Percentiles rank a stretch among this genome's conserved stretches.
phyloP scores from a whole-genome alignment of 2,329 filamentous ascomycete genomes.

The Diaporthe ilicicola region DNA sequence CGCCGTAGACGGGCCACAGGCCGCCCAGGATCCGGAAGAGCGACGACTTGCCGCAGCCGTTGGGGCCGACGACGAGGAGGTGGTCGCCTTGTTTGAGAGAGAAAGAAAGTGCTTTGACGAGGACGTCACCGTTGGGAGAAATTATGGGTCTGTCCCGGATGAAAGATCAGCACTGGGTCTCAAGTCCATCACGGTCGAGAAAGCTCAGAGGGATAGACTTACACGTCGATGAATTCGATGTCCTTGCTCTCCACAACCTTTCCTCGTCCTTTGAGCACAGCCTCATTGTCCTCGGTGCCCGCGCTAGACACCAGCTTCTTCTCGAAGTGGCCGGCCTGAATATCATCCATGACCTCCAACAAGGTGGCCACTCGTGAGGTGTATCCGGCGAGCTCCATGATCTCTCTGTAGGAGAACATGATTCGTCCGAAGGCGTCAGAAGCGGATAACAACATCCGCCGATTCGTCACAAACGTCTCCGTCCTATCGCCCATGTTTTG shows the following conservation, averaged over 20 bases:
- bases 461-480: conserved; percentile 89
- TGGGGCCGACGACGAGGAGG: conserved; percentile 92
- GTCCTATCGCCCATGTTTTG: conserved; percentile 76
- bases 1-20: conserved; percentile 97
- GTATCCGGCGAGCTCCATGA: conserved; percentile 94
- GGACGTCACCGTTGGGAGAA: conserved; percentile 93
- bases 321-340: conserved; percentile 88
- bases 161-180: background rate
- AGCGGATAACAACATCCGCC: conserved; percentile 88
- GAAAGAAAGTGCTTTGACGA: conserved; percentile 87
- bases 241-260: conserved; percentile 82
- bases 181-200: background rate
- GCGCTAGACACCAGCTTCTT: conserved; percentile 96
- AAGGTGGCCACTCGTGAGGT: conserved; percentile 91
- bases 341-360: conserved; percentile 93
- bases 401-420: conserved; percentile 98
- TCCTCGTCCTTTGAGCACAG: conserved; percentile 83
- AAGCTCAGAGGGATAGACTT: conserved; percentile 43
- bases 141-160: conserved; percentile 75
- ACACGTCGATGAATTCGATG: conserved; percentile 86
- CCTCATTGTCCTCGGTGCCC: conserved; percentile 81
- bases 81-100: conserved; percentile 87
- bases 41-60: conserved; percentile 96
- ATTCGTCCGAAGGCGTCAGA: conserved; percentile 95
- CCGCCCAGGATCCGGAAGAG: conserved; percentile 96